A percentile compares a stretch with the other conserved stretches of the same genome.
phyloP scores from a whole-genome alignment of 2,329 filamentous ascomycete genomes.

The Paraphaeosphaeria minitans region DNA sequence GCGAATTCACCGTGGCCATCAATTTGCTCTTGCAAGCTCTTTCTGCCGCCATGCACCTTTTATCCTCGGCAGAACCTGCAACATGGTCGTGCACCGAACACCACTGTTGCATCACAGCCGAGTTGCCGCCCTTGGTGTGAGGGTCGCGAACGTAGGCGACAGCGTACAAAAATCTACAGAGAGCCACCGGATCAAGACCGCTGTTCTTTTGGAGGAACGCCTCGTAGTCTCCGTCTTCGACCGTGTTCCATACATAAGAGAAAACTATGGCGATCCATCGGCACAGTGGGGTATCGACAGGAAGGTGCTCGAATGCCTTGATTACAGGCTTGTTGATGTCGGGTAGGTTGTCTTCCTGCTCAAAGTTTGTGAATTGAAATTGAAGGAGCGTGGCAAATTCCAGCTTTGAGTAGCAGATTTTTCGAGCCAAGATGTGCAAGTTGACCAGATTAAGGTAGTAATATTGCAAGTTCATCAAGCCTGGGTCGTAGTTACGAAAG shows the following conservation, averaged over 20 bases:
- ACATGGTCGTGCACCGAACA: constrained; percentile 21
- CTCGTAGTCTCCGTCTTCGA: constrained; percentile 9
- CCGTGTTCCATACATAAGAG: constrained; percentile 20
- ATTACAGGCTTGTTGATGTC: neutral
- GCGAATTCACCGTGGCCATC: neutral
- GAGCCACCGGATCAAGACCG: neutral
- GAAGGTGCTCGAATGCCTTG: constrained; percentile 21
- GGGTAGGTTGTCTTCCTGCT: constrained; percentile 4
- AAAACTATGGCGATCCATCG: constrained; percentile 23
- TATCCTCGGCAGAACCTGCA: constrained; percentile 7
- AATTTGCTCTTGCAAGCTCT: neutral
- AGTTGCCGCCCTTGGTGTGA: constrained; percentile 14
- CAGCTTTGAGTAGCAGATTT: neutral
- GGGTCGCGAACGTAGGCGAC: constrained; percentile 13
- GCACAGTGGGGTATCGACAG: constrained; percentile 17
- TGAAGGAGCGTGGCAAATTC: constrained; percentile 17
- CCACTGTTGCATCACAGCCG: constrained; percentile 16
- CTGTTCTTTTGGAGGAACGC: constrained; percentile 7
- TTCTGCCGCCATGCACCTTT: constrained; percentile 1
- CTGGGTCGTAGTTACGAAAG: neutral
- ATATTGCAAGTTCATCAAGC: constrained; percentile 3
- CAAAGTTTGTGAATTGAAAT: constrained; percentile 21
- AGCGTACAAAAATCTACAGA: constrained; percentile 18
- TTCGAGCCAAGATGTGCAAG: constrained; percentile 19
- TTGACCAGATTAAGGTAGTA: constrained; percentile 24